phyloP scores from a whole-genome alignment of 2,329 filamentous ascomycete species.

The Cladosporium colombiae region DNA sequence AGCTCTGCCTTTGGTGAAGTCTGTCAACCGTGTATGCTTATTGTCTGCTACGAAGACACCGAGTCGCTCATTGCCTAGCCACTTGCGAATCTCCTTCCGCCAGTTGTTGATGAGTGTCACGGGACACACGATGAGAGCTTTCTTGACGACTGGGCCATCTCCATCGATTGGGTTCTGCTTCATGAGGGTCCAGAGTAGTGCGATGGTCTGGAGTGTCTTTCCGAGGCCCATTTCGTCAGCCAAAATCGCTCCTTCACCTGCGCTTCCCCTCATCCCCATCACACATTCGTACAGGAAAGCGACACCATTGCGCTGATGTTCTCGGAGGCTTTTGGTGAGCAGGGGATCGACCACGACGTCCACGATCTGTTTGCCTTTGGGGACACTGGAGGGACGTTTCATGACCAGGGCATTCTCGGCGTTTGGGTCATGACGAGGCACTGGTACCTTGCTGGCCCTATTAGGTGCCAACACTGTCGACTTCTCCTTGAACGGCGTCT shows the following conservation, averaged over 20 bases:
- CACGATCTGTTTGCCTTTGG: constrained; percentile 65
- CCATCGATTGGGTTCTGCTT: constrained; percentile 70
- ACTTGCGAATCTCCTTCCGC: constrained; percentile 72
- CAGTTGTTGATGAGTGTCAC: constrained; percentile 73
- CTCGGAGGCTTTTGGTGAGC: constrained; percentile 61
- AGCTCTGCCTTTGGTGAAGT: constrained; percentile 67
- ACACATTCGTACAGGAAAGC: constrained; percentile 74
- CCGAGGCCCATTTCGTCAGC: constrained; percentile 77
- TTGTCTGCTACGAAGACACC: constrained; percentile 68
- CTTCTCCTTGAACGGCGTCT: constrained; percentile 58
- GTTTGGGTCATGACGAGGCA: constrained; percentile 66
- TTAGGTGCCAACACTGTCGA: constrained; percentile 45
- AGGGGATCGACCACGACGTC: constrained; percentile 73
- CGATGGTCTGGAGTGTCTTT: constrained; percentile 72
- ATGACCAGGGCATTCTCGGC: constrained; percentile 65
- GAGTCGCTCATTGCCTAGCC: constrained; percentile 69
- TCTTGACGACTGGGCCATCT: constrained; percentile 62
- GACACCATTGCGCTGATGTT: constrained; percentile 70
- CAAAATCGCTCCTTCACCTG: constrained; percentile 68
- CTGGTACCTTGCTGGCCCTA: constrained; percentile 50
- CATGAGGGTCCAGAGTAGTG: constrained; percentile 69
- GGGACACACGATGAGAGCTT: constrained; percentile 72
- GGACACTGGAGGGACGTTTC: constrained; percentile 58
- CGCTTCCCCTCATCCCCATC: constrained; percentile 68
- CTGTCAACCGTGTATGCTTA: constrained; percentile 60